phyloP scores from a whole-genome alignment of 495 filamentous ascomycete species.

The Penicillium parvum region DNA sequence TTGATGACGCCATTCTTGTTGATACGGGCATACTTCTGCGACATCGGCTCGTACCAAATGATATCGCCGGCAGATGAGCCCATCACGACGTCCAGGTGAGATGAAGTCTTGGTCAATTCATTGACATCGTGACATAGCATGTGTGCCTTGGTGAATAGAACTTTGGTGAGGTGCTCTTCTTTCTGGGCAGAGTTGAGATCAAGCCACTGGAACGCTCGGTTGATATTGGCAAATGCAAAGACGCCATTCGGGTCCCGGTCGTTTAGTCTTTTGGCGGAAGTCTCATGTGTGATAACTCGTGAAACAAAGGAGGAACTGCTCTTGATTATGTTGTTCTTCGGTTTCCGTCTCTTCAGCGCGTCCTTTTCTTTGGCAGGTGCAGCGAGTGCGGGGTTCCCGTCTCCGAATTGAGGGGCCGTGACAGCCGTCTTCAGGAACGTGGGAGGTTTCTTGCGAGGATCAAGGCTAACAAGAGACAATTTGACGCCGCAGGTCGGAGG shows the following conservation, averaged over 20 bases:
- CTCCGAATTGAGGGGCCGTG: constrained; percentile 73
- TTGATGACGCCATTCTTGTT: constrained; percentile 97
- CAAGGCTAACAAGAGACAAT: constrained; percentile 69
- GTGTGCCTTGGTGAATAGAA: constrained; percentile 93
- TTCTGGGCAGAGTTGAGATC: constrained; percentile 56
- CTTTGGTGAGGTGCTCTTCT: constrained; percentile 87
- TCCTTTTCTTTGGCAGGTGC: constrained; percentile 76
- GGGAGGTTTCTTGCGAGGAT: constrained; percentile 53
- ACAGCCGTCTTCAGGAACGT: constrained; percentile 39
- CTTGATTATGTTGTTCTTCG: constrained; percentile 95
- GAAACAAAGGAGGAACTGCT: constrained; percentile 97
- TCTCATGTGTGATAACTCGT: constrained; percentile 86
- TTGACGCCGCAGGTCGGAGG: constrained; percentile 85
- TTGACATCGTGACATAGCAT: constrained; percentile 95
- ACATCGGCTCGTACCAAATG: constrained; percentile 97
- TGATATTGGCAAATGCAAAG: constrained; percentile 91
- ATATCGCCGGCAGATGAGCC: constrained; percentile 95
- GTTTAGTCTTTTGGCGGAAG: constrained; percentile 66
- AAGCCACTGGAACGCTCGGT: constrained; percentile 85
- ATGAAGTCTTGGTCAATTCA: constrained; percentile 66
- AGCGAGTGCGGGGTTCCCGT: constrained; percentile 71
- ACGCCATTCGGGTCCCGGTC: constrained; percentile 75
- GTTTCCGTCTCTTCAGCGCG: constrained; percentile 73
- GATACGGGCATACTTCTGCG: constrained; percentile 89
- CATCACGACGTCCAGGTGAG: constrained; percentile 87